phyloP scores from a whole-genome alignment of 2,329 filamentous ascomycete species.

The Paecilomyces sp. region DNA sequence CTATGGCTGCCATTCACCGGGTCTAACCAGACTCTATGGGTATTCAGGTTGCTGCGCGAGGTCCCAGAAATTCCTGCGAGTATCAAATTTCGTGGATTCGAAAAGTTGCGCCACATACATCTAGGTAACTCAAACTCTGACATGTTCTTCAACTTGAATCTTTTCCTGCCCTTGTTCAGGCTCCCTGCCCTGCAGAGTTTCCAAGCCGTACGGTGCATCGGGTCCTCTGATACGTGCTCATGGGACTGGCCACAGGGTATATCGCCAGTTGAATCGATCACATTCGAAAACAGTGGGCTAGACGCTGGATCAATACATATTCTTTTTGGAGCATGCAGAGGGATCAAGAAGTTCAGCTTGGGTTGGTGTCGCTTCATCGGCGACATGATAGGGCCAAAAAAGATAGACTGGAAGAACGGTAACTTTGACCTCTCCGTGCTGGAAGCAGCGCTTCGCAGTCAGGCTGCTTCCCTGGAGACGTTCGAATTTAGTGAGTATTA shows the following conservation, averaged over 20 bases:
- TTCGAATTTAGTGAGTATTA: neutral
- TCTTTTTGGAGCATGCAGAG: neutral
- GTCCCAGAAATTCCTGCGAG: neutral
- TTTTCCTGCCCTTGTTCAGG: neutral
- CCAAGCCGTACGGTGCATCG: neutral
- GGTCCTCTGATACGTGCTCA: neutral
- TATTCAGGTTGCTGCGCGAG: neutral
- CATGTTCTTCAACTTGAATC: neutral
- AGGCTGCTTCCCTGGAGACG: neutral
- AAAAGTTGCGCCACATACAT: neutral
- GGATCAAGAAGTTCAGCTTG: neutral
- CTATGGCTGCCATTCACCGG: neutral
- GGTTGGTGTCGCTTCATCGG: neutral
- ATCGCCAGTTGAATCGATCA: neutral
- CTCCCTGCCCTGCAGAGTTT: neutral
- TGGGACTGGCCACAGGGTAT: neutral
- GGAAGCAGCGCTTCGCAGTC: neutral
- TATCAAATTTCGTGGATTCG: neutral
- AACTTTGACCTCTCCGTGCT: neutral
- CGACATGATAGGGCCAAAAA: neutral
- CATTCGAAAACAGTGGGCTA: neutral
- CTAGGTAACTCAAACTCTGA: neutral
- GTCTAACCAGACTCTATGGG: neutral
- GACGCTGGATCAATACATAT: neutral
- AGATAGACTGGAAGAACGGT: neutral